phyloP scores from a whole-genome alignment of 2,329 filamentous ascomycete species.

The Colletotrichum godetiae region DNA sequence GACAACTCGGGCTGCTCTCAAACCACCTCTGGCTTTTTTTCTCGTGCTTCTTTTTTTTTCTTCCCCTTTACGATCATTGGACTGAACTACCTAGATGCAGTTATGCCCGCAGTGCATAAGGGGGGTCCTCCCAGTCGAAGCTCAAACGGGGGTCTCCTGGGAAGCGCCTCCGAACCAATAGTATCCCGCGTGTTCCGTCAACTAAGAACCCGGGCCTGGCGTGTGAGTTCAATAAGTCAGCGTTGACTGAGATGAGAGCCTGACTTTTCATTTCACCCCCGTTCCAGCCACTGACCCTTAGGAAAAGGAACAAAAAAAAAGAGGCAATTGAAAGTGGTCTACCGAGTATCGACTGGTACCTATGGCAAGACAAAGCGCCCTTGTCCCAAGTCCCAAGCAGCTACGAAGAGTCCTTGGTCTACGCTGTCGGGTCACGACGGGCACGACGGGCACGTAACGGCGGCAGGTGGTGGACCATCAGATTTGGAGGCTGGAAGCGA shows the following conservation, averaged over 20 bases:
- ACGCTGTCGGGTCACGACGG: background rate
- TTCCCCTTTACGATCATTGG: constrained; percentile 7
- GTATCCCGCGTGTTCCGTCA: constrained; percentile 4
- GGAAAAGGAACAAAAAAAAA: background rate
- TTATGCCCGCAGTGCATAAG: background rate
- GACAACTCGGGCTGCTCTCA: background rate
- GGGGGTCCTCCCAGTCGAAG: constrained; percentile 11
- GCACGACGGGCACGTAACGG: background rate
- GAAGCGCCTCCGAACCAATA: constrained; percentile 17
- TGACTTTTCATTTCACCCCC: background rate
- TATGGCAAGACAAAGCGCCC: constrained; percentile 16
- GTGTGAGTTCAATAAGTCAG: constrained; percentile 25
- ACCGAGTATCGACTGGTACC: background rate
- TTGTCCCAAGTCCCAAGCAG: background rate
- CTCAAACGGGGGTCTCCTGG: constrained; percentile 1
- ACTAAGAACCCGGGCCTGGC: constrained; percentile 1
- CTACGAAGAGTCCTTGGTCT: background rate
- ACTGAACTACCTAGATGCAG: background rate
- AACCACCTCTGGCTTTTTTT: background rate
- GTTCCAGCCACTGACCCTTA: background rate
- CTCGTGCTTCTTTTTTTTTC: background rate
- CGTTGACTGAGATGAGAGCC: constrained; percentile 13
- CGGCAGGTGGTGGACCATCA: constrained; percentile 7
- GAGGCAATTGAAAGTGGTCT: background rate
- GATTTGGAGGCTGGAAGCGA: constrained; percentile 15